Conservation (phyloP, 257 asterid species). For the Phtheirospermum japonicum region DNA sequence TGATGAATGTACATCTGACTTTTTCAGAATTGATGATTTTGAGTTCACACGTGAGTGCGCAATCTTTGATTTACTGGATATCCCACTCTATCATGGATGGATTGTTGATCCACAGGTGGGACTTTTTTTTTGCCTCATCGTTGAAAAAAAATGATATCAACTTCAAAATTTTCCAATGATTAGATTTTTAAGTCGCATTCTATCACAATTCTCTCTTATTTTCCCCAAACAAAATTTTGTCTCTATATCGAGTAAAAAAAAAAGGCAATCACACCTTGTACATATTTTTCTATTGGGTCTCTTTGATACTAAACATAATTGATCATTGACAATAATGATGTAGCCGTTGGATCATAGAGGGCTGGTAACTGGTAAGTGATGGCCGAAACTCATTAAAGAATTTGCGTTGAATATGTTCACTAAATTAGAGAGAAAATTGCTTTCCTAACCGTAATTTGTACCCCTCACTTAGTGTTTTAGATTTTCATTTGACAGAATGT, state of each 20-base stretch:
- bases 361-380: not conserved
- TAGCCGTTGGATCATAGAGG: not conserved
- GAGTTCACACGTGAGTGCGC: conserved; percentile 98
- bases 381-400: no score
- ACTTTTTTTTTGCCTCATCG: conserved; percentile 18
- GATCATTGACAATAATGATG: not conserved
- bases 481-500: no score
- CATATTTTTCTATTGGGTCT: no score
- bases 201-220: no score
- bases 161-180: conserved; percentile 2
- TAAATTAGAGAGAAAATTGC: no score
- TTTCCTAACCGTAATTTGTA: no score
- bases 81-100: conserved; percentile 99
- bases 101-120: conserved; percentile 94
- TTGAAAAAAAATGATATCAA: not conserved
- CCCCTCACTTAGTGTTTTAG: no score
- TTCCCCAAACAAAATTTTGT: no score
- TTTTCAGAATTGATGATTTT: conserved; percentile 83
- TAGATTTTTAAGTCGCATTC: no score
- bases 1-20: conserved; percentile 26
- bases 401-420: no score
- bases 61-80: conserved; percentile 88
- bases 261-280: no score
- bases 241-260: no score
- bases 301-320: not conserved